phyloP scores from a whole-genome alignment of 495 filamentous ascomycete genomes.

The Hyaloscypha finlandica region DNA sequence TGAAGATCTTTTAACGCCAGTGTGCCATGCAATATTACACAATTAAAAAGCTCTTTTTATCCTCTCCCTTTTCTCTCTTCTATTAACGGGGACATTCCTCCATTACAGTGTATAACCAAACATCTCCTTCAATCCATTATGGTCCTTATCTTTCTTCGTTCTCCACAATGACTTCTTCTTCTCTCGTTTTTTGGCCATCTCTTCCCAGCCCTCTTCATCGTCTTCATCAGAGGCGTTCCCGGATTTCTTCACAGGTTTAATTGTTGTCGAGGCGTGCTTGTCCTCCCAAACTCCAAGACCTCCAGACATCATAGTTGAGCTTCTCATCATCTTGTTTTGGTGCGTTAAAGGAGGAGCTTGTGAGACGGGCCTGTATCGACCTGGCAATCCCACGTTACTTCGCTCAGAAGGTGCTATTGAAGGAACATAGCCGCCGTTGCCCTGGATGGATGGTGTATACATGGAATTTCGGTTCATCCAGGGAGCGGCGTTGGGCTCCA shows the following conservation, averaged over 20 bases:
- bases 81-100: neutral
- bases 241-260: slow-evolving; percentile 30
- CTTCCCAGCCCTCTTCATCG: slow-evolving; percentile 79
- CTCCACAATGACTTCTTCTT: slow-evolving; percentile 77
- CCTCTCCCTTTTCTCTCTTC: neutral
- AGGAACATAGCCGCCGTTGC: slow-evolving; percentile 48
- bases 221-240: slow-evolving; percentile 68
- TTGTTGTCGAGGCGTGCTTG: slow-evolving; percentile 37
- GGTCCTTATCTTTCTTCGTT: slow-evolving; percentile 61
- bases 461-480: slow-evolving; percentile 46
- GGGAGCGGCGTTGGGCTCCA: slow-evolving; percentile 62
- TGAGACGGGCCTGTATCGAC: slow-evolving; percentile 92
- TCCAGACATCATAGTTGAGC: slow-evolving; percentile 52
- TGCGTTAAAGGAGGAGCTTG: slow-evolving; percentile 40
- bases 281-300: slow-evolving; percentile 50
- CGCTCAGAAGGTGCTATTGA: slow-evolving; percentile 91
- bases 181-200: slow-evolving; percentile 82
- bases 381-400: slow-evolving; percentile 86
- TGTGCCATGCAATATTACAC: slow-evolving; percentile 23
- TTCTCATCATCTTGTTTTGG: slow-evolving; percentile 40
- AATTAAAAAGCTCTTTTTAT: neutral
- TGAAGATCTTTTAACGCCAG: slow-evolving; percentile 24
- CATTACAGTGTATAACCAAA: slow-evolving; percentile 20
- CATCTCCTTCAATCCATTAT: slow-evolving; percentile 32
- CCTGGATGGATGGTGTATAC: slow-evolving; percentile 50